phyloP scores from a whole-genome alignment of 345 rosid species.

The Moricandia arvensis region DNA sequence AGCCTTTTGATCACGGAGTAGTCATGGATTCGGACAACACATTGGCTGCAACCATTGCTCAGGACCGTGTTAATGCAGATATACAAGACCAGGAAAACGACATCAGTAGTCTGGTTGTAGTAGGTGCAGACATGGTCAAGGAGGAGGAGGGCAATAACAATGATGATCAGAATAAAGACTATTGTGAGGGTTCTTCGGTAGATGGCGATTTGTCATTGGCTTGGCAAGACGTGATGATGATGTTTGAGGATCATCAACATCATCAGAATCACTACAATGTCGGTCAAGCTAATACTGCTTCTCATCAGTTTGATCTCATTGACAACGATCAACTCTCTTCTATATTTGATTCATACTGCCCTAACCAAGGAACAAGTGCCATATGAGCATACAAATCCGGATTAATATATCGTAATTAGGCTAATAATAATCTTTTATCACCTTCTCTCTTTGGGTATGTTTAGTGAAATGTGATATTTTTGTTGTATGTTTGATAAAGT shows the following conservation, averaged over 20 bases:
- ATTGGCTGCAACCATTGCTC: neutral
- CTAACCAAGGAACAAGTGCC: constrained; percentile 5
- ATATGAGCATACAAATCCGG: neutral
- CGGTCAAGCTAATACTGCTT: constrained; percentile 9
- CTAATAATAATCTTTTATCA: constrained; percentile 11
- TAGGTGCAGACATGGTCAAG: constrained; percentile 13
- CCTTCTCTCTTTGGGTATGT: constrained; percentile 12
- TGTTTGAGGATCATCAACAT: constrained; percentile 30
- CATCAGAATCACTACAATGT: constrained; percentile 13
- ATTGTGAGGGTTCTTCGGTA: constrained; percentile 24
- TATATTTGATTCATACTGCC: constrained; percentile 17
- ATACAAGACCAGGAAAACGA: constrained; percentile 24
- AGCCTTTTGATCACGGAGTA: constrained; percentile 4
- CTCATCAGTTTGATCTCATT: constrained; percentile 12
- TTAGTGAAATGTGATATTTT: constrained; percentile 11
- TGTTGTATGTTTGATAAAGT: constrained; percentile 22
- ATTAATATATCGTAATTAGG: neutral
- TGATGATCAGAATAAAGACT: constrained; percentile 16
- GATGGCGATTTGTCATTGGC: constrained; percentile 27
- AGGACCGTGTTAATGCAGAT: constrained; percentile 5
- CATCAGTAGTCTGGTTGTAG: neutral
- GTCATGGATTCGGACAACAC: constrained; percentile 19
- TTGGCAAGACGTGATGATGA: constrained; percentile 27
- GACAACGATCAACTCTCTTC: constrained; percentile 23
- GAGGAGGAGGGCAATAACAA: constrained; percentile 17